Conservation (phyloP, 1,139 yeast species). For the Scheffersomyces titani region DNA sequence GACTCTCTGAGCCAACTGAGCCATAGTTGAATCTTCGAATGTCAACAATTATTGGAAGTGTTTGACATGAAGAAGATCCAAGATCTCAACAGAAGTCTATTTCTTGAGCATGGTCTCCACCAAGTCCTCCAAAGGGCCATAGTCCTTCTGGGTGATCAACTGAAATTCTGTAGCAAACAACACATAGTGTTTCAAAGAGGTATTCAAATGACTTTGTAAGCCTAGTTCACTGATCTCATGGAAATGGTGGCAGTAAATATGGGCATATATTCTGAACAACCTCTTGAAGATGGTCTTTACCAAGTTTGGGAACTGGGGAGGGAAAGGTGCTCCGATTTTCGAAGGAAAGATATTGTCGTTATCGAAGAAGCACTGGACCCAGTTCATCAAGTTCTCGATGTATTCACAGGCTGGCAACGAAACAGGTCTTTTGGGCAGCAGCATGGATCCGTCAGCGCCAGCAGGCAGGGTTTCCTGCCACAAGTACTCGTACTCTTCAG, state of each 20-base stretch:
- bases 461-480: constrained; percentile 78
- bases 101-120: constrained; percentile 66
- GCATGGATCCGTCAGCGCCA: constrained; percentile 35
- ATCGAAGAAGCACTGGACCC: constrained; percentile 91
- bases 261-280: constrained; percentile 94
- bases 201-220: constrained; percentile 87
- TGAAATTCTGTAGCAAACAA: constrained; percentile 83
- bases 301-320: constrained; percentile 66
- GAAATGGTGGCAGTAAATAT: constrained; percentile 95
- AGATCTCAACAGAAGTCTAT: constrained; percentile 9
- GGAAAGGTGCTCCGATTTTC: constrained; percentile 84
- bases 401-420: constrained; percentile 88
- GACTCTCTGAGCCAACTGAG: too few species aligned
- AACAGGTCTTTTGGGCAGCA: constrained; percentile 53
- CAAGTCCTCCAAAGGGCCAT: constrained; percentile 88
- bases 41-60: too few species aligned
- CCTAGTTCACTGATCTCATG: constrained; percentile 93
- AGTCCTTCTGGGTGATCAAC: constrained; percentile 75
- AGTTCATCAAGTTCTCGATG: constrained; percentile 87
- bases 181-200: constrained; percentile 92
- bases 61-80: too few species aligned
- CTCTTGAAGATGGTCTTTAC: constrained; percentile 88
- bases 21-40: too few species aligned
- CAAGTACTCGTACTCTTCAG: constrained; percentile 92
- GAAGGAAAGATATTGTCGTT: constrained; percentile 89